These are phyloP conservation scores for Penicillium sp. DNA, from an alignment of 2,329 filamentous ascomycete species.

Conservation along the genomic window DNA sequence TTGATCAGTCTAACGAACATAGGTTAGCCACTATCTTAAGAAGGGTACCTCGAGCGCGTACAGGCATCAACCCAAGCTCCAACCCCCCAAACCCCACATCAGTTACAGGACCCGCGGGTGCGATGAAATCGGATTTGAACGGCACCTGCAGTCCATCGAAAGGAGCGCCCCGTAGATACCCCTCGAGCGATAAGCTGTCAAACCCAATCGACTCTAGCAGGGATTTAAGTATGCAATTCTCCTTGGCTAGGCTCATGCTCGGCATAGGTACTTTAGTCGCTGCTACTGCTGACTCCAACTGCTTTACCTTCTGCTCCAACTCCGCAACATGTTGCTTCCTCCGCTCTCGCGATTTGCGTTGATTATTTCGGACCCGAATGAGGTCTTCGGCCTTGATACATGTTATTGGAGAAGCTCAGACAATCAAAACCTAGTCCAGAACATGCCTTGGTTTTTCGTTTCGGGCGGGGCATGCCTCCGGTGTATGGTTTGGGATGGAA, in stretches of 20 bases:
- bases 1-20: too few species aligned
- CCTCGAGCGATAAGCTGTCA: not conserved
- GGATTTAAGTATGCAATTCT: conserved; percentile 1
- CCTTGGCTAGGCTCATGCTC: not conserved
- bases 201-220: conserved; percentile 8
- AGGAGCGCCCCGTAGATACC: conserved; percentile 1
- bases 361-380: conserved; percentile 7
- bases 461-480: conserved; percentile 6
- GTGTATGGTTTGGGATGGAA: too few species aligned
- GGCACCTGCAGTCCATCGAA: not conserved
- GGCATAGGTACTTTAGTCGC: too few species aligned
- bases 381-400: conserved; percentile 9
- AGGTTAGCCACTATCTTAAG: too few species aligned
- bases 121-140: too few species aligned
- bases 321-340: conserved; percentile 5
- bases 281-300: conserved; percentile 1
- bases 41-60: too few species aligned
- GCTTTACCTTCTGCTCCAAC: conserved; percentile 1
- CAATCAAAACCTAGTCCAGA: not conserved
- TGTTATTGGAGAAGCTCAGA: not conserved
- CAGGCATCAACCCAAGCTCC: too few species aligned
- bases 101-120: too few species aligned
- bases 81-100: too few species aligned
- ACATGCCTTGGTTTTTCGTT: conserved; percentile 13
- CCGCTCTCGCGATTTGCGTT: conserved; percentile 9